Conservation (phyloP, 768 basidiomycete species). For the Lentinula sp. region DNA sequence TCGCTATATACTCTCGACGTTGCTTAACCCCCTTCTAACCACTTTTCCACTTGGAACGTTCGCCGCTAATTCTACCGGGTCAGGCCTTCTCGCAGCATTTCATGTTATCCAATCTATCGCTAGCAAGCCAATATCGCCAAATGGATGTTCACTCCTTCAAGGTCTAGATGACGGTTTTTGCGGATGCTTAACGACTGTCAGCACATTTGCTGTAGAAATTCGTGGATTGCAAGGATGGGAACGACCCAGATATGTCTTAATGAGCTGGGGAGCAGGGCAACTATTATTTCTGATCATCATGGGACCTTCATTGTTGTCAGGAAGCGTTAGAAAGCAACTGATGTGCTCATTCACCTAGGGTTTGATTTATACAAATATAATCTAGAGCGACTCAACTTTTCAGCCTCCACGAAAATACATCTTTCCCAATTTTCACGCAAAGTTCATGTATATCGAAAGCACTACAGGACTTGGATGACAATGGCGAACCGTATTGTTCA, state of each 20-base stretch:
- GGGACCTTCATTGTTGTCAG: conserved; percentile 56
- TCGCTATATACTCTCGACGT: conserved; percentile 71
- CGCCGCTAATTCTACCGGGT: conserved; percentile 67
- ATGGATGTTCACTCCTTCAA: conserved; percentile 68
- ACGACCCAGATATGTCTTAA: conserved; percentile 60
- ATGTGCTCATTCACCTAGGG: conserved; percentile 40
- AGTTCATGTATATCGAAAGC: conserved; percentile 49
- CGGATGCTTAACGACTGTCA: conserved; percentile 91
- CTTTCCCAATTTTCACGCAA: conserved; percentile 68
- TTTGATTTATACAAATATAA: not conserved
- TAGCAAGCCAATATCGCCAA: conserved; percentile 33
- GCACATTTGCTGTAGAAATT: conserved; percentile 86
- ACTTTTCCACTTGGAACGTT: conserved; percentile 78
- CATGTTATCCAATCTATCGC: conserved; percentile 61
- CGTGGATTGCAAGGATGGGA: conserved; percentile 47
- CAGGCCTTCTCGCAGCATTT: conserved; percentile 74
- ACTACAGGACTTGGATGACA: conserved; percentile 39
- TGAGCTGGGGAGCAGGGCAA: conserved; percentile 71
- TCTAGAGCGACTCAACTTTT: conserved; percentile 1
- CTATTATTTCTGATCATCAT: conserved; percentile 64
- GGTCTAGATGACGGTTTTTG: conserved; percentile 91
- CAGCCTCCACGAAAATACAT: conserved; percentile 34
- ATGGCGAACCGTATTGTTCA: conserved; percentile 30
- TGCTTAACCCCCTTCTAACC: conserved; percentile 60
- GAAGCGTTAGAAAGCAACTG: conserved; percentile 32